phyloP scores from a whole-genome alignment of 768 basidiomycete genomes.

The Antrodiella citrinella region DNA sequence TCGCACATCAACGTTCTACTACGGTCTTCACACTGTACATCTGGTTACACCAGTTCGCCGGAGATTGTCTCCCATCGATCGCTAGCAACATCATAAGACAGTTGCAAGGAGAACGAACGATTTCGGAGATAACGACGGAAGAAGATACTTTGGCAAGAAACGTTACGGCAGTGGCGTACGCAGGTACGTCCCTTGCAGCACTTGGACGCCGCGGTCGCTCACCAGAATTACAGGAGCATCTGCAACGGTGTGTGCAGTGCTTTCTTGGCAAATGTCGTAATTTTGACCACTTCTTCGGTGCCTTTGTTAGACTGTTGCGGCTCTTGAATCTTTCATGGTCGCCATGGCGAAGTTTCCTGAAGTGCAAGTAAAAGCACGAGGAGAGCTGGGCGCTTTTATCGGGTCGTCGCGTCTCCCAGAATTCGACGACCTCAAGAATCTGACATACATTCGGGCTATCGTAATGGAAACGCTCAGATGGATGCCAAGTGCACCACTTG shows the following conservation, averaged over 20 bases:
- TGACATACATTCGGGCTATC: not conserved
- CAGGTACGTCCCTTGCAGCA: not conserved
- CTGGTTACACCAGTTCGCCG: not conserved
- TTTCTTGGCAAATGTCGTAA: not conserved
- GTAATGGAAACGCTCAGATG: not conserved
- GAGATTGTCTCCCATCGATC: no score
- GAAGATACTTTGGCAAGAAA: not conserved
- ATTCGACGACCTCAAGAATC: not conserved
- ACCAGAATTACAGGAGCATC: not conserved
- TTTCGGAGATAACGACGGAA: not conserved
- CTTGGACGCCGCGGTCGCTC: not conserved
- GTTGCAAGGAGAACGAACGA: not conserved
- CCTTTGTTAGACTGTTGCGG: slow-evolving; percentile 1
- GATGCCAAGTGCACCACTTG: not conserved
- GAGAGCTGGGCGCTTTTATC: not conserved
- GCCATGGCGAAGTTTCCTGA: not conserved
- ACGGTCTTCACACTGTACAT: not conserved
- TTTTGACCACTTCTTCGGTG: not conserved
- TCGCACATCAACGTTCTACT: not conserved
- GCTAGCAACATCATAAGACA: not conserved
- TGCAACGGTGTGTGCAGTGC: not conserved
- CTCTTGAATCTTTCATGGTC: not conserved
- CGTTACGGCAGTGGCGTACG: slow-evolving; percentile 1
- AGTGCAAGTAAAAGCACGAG: not conserved
- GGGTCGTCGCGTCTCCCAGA: not conserved